phyloP scores from a whole-genome alignment of 2,329 filamentous ascomycete genomes.

The Venturia effusa region DNA sequence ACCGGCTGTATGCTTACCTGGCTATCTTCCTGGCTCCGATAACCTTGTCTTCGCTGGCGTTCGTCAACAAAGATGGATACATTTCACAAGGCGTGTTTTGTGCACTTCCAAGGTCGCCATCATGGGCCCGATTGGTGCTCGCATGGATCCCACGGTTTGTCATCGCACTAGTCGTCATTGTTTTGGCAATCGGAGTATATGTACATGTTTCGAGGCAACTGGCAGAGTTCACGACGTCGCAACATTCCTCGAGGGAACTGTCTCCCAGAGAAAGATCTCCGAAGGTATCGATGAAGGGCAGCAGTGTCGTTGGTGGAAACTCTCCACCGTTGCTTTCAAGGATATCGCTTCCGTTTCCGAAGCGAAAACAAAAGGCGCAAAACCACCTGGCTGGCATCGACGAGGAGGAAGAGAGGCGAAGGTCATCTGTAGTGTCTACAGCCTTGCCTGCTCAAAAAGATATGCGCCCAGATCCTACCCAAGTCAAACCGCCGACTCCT shows the following conservation, averaged over 20 bases:
- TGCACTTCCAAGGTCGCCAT: conserved; percentile 53
- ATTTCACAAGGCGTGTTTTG: conserved; percentile 57
- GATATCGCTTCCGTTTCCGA: not conserved
- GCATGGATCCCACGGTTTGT: conserved; percentile 66
- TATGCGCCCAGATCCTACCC: not conserved
- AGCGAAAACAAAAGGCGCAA: not conserved
- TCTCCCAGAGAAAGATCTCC: not conserved
- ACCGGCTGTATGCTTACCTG: conserved; percentile 49
- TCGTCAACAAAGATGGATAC: conserved; percentile 48
- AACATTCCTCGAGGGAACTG: not conserved
- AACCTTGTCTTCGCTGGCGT: conserved; percentile 51
- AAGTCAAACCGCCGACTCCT: not conserved
- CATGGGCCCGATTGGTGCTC: conserved; percentile 58
- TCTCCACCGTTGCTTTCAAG: not conserved
- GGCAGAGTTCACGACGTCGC: conserved; percentile 18
- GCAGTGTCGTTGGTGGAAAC: not conserved
- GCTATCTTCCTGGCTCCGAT: conserved; percentile 48
- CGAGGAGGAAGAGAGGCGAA: not conserved
- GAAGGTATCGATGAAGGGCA: not conserved
- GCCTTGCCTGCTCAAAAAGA: not conserved
- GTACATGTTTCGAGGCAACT: conserved; percentile 47
- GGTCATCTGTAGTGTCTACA: not conserved
- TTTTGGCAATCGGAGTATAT: conserved; percentile 60
- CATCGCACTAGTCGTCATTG: conserved; percentile 52
- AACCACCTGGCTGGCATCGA: not conserved